Conservation (phyloP, 179 eudicot species). For the Silene vulgaris region DNA sequence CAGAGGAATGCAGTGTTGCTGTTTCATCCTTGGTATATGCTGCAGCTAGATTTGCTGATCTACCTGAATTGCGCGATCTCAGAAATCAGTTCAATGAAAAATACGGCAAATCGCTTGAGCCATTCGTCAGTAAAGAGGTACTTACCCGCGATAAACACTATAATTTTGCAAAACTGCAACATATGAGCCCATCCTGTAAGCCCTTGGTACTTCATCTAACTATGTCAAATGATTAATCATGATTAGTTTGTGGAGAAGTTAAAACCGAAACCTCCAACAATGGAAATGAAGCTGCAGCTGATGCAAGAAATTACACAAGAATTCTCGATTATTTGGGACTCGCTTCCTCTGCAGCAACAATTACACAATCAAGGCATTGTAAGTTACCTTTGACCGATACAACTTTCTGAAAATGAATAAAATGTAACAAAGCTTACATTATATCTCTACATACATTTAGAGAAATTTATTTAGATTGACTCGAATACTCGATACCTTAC, state of each 20-base stretch:
- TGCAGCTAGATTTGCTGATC: conserved; percentile 84
- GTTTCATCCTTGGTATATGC: conserved; percentile 65
- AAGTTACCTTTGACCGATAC: neutral
- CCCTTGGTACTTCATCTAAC: neutral
- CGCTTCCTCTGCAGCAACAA: conserved; percentile 50
- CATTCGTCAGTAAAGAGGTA: conserved; percentile 59
- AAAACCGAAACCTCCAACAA: conserved; percentile 46
- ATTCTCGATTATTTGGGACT: conserved; percentile 52
- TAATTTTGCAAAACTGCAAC: neutral
- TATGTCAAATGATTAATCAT: neutral
- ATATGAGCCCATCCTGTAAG: neutral
- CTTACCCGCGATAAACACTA: neutral
- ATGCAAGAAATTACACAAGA: conserved; percentile 64
- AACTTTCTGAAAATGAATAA: no score
- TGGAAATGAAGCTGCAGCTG: conserved; percentile 60
- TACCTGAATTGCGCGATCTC: conserved; percentile 76
- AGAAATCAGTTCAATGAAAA: conserved; percentile 53
- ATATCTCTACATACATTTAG: neutral
- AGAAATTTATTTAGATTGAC: no score
- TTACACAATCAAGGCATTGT: conserved; percentile 28
- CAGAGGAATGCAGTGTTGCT: conserved; percentile 70
- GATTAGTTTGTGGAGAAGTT: conserved; percentile 58
- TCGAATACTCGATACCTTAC: neutral
- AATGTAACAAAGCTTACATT: neutral
- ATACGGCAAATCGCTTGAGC: conserved; percentile 54